Percentiles rank a stretch among this genome's conserved stretches.
These are phyloP conservation scores for Xylaria sp. DNA, from an alignment of 2,329 filamentous ascomycete species.

Conservation along the genomic window DNA sequence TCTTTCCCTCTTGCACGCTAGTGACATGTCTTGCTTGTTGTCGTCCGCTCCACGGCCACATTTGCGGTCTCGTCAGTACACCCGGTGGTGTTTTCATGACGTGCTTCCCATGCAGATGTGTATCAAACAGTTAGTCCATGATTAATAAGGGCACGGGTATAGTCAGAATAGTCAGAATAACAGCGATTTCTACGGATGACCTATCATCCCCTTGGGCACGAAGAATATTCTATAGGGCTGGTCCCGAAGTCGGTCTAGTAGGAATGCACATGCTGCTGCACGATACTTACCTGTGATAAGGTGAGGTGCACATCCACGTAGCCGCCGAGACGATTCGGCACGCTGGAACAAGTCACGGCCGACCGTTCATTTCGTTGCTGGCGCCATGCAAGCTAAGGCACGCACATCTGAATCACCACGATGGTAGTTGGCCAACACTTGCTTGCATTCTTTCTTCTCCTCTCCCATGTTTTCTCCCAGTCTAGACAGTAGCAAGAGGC, in stretches of 20 bases:
- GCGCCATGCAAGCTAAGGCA: slow-evolving; percentile 29
- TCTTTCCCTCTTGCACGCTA: slow-evolving; percentile 8
- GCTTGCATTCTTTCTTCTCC: background rate
- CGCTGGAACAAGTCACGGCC: slow-evolving; percentile 10
- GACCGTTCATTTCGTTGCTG: slow-evolving; percentile 15
- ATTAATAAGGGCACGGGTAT: slow-evolving; percentile 18
- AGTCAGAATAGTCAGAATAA: slow-evolving; percentile 17
- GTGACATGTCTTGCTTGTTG: slow-evolving; percentile 29
- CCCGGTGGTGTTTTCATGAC: slow-evolving; percentile 29
- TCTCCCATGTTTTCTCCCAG: background rate
- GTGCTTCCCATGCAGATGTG: slow-evolving; percentile 20
- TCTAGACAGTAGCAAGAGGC: background rate
- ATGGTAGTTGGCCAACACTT: slow-evolving; percentile 14
- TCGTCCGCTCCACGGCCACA: slow-evolving; percentile 23
- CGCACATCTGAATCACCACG: slow-evolving; percentile 28
- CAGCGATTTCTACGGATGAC: background rate
- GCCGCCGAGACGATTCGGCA: slow-evolving; percentile 28
- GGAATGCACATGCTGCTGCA: slow-evolving; percentile 22
- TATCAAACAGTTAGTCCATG: background rate
- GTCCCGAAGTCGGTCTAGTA: slow-evolving; percentile 24
- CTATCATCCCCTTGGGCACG: slow-evolving; percentile 24
- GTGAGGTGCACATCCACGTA: slow-evolving; percentile 34
- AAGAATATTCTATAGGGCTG: slow-evolving; percentile 33
- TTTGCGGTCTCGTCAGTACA: slow-evolving; percentile 20
- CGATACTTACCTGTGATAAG: slow-evolving; percentile 30